These are phyloP conservation scores for Colletotrichum orchidophilum DNA, from an alignment of 2,329 filamentous ascomycete species.

Conservation along the genomic window DNA sequence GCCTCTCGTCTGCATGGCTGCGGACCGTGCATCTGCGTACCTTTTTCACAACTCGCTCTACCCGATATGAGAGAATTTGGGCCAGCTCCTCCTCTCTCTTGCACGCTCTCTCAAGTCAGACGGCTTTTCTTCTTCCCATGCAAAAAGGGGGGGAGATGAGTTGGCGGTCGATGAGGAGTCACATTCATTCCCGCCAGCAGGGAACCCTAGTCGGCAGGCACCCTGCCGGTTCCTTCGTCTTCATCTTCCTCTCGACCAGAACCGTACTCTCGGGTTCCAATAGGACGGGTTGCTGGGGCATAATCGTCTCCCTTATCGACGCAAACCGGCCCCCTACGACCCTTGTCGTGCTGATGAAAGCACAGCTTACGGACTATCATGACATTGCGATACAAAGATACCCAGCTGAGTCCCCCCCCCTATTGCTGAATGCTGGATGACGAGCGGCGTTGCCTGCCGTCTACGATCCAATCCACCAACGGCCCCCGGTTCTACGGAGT, in stretches of 20 bases:
- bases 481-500: not conserved
- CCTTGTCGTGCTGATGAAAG: not conserved
- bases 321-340: not conserved
- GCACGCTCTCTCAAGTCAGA: no score
- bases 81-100: constrained; percentile 7
- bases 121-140: constrained; percentile 9
- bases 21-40: constrained; percentile 4
- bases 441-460: constrained; percentile 21
- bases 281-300: constrained; percentile 28
- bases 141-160: constrained; percentile 28
- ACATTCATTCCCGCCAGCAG: constrained; percentile 22
- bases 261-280: constrained; percentile 29
- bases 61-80: constrained; percentile 25
- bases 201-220: constrained; percentile 16
- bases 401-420: not conserved
- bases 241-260: constrained; percentile 27
- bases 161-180: constrained; percentile 32
- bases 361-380: not conserved
- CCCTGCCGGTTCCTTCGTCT: constrained; percentile 30
- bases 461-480: not conserved
- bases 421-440: not conserved
- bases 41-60: constrained; percentile 11
- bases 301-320: constrained; percentile 1
- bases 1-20: constrained; percentile 7
- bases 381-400: constrained; percentile 16